A percentile compares a stretch with the other conserved stretches of the same genome.
phyloP scores from a whole-genome alignment of 352 stramenopile species.

The Phytophthora palmivora region DNA sequence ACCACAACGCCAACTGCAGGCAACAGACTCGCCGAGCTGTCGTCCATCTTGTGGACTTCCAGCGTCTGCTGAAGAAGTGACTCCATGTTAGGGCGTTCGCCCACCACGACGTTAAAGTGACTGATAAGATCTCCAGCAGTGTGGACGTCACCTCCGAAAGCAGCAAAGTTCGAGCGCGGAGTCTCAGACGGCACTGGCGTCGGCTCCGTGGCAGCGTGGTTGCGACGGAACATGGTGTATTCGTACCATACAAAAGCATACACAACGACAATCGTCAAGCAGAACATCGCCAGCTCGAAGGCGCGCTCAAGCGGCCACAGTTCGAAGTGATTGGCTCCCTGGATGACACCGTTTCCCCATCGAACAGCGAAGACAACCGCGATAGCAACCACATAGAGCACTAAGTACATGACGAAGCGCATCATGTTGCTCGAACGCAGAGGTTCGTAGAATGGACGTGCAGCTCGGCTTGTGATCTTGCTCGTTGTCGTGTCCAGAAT shows the following conservation, averaged over 20 bases:
- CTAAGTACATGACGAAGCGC: conserved; percentile 44
- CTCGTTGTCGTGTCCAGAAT: conserved; percentile 7
- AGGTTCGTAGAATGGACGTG: conserved; percentile 62
- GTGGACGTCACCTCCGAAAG: conserved; percentile 46
- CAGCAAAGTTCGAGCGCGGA: conserved; percentile 8
- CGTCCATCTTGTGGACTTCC: conserved; percentile 26
- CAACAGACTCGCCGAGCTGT: conserved; percentile 23
- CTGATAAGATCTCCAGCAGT: conserved; percentile 46
- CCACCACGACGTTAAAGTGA: conserved; percentile 40
- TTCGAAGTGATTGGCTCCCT: conserved; percentile 50
- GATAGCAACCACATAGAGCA: conserved; percentile 48
- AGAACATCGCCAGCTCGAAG: conserved; percentile 59
- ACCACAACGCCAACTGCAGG: conserved; percentile 46
- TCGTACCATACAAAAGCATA: conserved; percentile 65
- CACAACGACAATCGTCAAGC: conserved; percentile 48
- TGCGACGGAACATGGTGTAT: conserved; percentile 34
- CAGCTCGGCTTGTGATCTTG: conserved; percentile 21
- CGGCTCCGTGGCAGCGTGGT: conserved; percentile 11
- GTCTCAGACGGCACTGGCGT: conserved; percentile 16
- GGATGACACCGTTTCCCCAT: conserved; percentile 61
- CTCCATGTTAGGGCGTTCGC: conserved; percentile 45
- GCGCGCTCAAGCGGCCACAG: conserved; percentile 63
- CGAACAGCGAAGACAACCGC: conserved; percentile 41
- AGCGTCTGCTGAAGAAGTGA: conserved; percentile 41
- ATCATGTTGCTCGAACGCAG: conserved; percentile 50